Conservation (phyloP, 1,139 yeast species). For the Kodamaea alishanica region DNA sequence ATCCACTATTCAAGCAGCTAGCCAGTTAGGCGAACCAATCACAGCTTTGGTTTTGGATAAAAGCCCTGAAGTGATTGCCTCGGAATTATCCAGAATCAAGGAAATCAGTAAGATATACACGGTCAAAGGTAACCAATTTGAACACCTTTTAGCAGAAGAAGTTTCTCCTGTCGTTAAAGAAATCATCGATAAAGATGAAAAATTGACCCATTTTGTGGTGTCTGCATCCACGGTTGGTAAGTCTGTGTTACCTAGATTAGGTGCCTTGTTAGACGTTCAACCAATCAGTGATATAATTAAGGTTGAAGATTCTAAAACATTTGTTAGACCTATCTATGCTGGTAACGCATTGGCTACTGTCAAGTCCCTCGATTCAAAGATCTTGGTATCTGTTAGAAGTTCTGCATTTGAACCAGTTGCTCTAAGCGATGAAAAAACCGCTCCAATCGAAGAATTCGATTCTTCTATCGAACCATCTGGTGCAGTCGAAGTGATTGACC, state of each 20-base stretch:
- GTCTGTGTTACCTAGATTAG: constrained; percentile 80
- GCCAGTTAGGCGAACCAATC: constrained; percentile 58
- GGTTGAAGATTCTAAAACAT: constrained; percentile 65
- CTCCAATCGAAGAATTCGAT: constrained; percentile 51
- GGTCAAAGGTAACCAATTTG: constrained; percentile 47
- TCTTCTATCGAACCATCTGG: constrained; percentile 28
- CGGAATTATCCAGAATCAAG: constrained; percentile 35
- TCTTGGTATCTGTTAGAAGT: constrained; percentile 74
- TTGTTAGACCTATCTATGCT: constrained; percentile 92
- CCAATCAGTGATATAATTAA: constrained; percentile 80
- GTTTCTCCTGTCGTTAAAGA: constrained; percentile 55
- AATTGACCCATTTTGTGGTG: constrained; percentile 67
- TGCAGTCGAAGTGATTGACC: constrained; percentile 57
- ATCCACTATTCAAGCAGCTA: constrained; percentile 64
- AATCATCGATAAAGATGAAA: constrained; percentile 40
- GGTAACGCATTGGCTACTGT: constrained; percentile 91
- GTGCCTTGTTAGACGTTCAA: constrained; percentile 80
- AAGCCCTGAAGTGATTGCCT: constrained; percentile 39
- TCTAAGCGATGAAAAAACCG: constrained; percentile 29
- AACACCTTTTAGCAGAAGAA: constrained; percentile 63
- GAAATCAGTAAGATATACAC: constrained; percentile 48
- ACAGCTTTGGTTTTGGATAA: constrained; percentile 62
- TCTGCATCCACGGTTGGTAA: constrained; percentile 88
- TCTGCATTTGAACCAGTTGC: constrained; percentile 74
- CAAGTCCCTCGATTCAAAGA: constrained; percentile 59